A percentile compares a stretch with the other conserved stretches of the same genome.
These are phyloP conservation scores for Naganishia friedmannii DNA, from an alignment of 768 basidiomycete genomes.

Conservation along the genomic window DNA sequence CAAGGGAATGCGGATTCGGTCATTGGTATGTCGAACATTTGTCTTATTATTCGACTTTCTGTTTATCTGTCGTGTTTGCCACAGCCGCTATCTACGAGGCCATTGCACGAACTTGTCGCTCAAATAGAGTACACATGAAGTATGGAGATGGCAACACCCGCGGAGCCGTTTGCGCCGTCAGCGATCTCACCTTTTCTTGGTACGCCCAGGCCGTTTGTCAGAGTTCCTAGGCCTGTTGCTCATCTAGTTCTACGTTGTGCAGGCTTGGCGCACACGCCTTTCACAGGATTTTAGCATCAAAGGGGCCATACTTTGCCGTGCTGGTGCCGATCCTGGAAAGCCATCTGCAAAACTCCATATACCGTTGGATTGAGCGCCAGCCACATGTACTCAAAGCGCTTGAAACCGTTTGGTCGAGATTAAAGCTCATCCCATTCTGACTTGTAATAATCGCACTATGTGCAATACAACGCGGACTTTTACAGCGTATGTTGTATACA, in stretches of 20 bases:
- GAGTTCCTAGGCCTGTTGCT: neutral
- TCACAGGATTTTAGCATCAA: constrained; percentile 59
- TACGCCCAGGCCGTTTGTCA: constrained; percentile 34
- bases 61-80: neutral
- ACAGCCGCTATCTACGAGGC: constrained; percentile 17
- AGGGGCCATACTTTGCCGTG: constrained; percentile 17
- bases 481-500: neutral
- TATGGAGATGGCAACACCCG: constrained; percentile 35
- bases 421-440: constrained; percentile 6
- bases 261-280: constrained; percentile 85
- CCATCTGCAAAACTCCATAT: neutral
- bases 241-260: neutral
- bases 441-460: neutral
- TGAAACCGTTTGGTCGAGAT: constrained; percentile 4
- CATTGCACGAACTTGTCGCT: constrained; percentile 21
- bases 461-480: neutral
- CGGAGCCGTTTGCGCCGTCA: constrained; percentile 55
- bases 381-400: constrained; percentile 3
- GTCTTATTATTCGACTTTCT: neutral
- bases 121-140: constrained; percentile 22
- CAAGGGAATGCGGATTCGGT: neutral
- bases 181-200: constrained; percentile 16
- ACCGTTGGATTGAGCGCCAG: constrained; percentile 11
- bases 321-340: constrained; percentile 9
- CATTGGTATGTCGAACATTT: constrained; percentile 30